Percentiles rank a stretch among this genome's conserved stretches.
Evolutionary conservation across 495 filamentous ascomycete species (phyloP).

Genomic region (Aspergillus ellipticus): DNA sequence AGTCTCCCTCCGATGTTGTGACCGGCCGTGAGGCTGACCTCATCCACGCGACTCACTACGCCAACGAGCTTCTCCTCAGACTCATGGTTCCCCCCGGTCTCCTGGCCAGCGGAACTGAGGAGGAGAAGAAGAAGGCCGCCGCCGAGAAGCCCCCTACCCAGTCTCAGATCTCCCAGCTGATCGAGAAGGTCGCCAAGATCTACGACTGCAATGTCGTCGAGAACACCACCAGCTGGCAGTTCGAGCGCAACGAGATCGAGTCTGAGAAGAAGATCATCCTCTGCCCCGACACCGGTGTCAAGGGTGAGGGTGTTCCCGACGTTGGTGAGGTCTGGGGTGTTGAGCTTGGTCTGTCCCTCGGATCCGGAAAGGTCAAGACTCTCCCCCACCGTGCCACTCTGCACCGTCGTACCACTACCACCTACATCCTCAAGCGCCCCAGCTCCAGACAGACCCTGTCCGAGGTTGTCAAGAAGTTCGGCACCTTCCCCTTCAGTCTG

Average conservation of each 20-base stretch:
- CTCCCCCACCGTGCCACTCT: conserved; percentile 83
- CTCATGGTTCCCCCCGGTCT: conserved; percentile 87
- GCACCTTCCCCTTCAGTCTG: conserved; percentile 95
- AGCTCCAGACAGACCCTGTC: conserved; percentile 86
- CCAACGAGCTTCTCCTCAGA: conserved; percentile 88
- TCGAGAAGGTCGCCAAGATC: conserved; percentile 87
- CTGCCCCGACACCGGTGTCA: conserved; percentile 75
- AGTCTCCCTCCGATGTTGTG: conserved; percentile 51
- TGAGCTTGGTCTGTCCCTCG: conserved; percentile 87
- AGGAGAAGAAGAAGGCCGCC: conserved; percentile 90
- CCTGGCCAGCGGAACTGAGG: conserved; percentile 76
- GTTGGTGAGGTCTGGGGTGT: conserved; percentile 97
- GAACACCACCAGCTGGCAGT: conserved; percentile 94
- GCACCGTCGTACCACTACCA: conserved; percentile 86
- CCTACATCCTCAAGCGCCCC: conserved; percentile 85
- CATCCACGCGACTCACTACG: conserved; percentile 86
- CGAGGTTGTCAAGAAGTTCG: conserved; percentile 94
- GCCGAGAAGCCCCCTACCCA: conserved; percentile 76
- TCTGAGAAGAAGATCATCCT: conserved; percentile 97
- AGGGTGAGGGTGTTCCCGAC: conserved; percentile 87
- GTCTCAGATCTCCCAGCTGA: conserved; percentile 73
- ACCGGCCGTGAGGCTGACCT: conserved; percentile 78
- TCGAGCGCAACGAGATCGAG: conserved; percentile 96
- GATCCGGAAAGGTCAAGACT: conserved; percentile 90
- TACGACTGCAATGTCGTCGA: conserved; percentile 94